Conservation (phyloP, 768 basidiomycete genomes). For the Auricularia cornea region DNA sequence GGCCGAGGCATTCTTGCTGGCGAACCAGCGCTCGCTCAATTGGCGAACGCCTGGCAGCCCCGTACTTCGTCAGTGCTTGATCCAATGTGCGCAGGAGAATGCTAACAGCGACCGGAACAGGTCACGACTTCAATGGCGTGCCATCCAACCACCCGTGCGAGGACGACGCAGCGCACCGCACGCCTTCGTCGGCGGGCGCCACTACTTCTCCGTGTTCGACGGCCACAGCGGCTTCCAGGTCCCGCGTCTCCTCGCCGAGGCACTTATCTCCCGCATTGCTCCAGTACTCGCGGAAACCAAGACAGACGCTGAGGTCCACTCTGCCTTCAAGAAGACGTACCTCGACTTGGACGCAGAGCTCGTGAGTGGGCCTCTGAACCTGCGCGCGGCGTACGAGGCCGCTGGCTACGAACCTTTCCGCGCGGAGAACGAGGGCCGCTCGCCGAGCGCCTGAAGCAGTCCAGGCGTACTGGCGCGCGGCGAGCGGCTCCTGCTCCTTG, state of each 20-base stretch:
- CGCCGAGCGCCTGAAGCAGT: background rate
- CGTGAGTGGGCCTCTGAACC: slow-evolving; percentile 62
- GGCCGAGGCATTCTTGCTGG: background rate
- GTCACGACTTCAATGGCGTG: background rate
- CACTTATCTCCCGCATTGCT: slow-evolving; percentile 76
- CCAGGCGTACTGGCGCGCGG: slow-evolving; percentile 15
- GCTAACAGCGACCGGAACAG: background rate
- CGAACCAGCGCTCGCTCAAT: background rate
- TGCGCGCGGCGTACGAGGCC: slow-evolving; percentile 17
- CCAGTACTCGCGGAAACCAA: slow-evolving; percentile 54
- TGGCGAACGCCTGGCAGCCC: background rate
- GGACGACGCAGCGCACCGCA: background rate
- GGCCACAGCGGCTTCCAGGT: slow-evolving; percentile 84
- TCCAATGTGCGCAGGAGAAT: background rate
- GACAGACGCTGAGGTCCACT: slow-evolving; percentile 22
- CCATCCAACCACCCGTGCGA: background rate
- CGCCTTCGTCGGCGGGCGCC: background rate
- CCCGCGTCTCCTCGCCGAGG: slow-evolving; percentile 70
- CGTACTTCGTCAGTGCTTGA: background rate
- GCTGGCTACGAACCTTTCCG: slow-evolving; percentile 29
- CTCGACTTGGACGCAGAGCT: slow-evolving; percentile 75
- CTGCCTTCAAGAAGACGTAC: slow-evolving; percentile 71
- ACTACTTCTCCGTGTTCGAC: slow-evolving; percentile 73
- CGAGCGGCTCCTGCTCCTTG: slow-evolving; percentile 36
- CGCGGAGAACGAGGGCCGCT: background rate